Conservation (phyloP, 2,329 filamentous ascomycete species). For the Rhynchosporium agropyri region DNA sequence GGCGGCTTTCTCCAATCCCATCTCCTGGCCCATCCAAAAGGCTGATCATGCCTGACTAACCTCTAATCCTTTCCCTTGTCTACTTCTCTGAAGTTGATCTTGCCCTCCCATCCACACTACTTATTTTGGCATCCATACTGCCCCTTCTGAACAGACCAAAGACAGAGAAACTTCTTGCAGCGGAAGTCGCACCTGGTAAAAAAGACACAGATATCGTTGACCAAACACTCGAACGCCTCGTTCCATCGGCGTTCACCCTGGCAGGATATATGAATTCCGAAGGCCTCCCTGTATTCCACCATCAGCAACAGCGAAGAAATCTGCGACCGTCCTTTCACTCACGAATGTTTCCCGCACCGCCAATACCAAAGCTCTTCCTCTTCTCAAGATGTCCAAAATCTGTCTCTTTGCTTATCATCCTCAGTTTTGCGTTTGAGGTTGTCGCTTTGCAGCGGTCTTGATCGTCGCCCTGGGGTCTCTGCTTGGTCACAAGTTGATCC, state of each 20-base stretch:
- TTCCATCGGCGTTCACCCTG: constrained; percentile 30
- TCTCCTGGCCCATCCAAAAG: no score
- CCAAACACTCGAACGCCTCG: constrained; percentile 35
- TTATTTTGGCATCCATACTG: constrained; percentile 16
- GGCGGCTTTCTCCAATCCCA: no score
- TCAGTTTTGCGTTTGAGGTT: constrained; percentile 2
- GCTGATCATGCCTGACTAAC: neutral
- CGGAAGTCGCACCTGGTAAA: constrained; percentile 26
- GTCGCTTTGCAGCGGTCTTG: constrained; percentile 10
- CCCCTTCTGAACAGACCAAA: constrained; percentile 31
- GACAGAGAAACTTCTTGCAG: constrained; percentile 28
- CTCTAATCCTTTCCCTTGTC: constrained; percentile 12
- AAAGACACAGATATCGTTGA: constrained; percentile 20
- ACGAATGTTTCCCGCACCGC: constrained; percentile 42
- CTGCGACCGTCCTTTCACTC: constrained; percentile 11
- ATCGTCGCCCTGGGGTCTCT: constrained; percentile 20
- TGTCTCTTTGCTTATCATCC: constrained; percentile 16
- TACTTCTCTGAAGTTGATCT: constrained; percentile 20
- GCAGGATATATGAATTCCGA: constrained; percentile 38
- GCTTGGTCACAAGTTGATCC: constrained; percentile 20
- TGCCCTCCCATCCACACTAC: neutral
- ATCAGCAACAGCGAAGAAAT: neutral
- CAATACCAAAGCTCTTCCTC: constrained; percentile 40
- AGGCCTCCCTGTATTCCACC: constrained; percentile 33
- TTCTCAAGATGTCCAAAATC: constrained; percentile 26